Base-by-base conservation (phyloP, 192 early-diverging fungal genomes). In the Mortierella antarctica region DNA sequence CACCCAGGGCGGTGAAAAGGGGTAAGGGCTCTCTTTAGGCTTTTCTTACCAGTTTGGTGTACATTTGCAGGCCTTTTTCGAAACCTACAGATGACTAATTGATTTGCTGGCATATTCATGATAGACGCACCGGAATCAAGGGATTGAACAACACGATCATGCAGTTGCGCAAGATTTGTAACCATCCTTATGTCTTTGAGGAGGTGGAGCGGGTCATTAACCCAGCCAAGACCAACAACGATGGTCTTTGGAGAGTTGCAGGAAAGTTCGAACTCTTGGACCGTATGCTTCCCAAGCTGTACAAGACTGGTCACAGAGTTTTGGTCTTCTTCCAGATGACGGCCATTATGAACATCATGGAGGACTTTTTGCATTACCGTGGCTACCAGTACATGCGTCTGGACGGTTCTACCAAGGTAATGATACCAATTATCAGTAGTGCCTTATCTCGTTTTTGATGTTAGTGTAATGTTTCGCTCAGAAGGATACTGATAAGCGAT, bases 231-330 rank as follows among this genome's bases (percentile, higher is more conserved):
- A 78, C 67, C 18, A 94, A 88, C 54, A 96, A 96, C 82, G 88
- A 89, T 60, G 87, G 90, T 46, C 78, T 99, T 46, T 98, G 84
- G 78, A 90, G 96, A 50, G 88, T 91, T 5, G 88, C 95, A 10
- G 98, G 98, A 60, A 99, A 99, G 85, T 98, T 99, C 79, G 98
- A 98, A 79, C 88, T 98, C 13, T 83, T 99, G 63, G 97, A 99
- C 78, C 89, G 97, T 13, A 92, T 99, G 71, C 84, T 99, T 61
- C 92, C 95, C n/a, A 99, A 99, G 77, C 85, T 96, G 70, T 87
- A 91, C 67, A 81, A 68, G 13, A 93, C 94, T 1, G 90, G 89
- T 61, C 98, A 99, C 84, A 86, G 94, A 58, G 89, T 93, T 47
- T 81, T 94, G 52, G 88, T 94, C 41, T 95, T 95, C 70, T 93